Percentiles rank a stretch among this genome's conserved stretches.
phyloP scores from a whole-genome alignment of 192 early-diverging fungal species.

The Coemansia sp. region DNA sequence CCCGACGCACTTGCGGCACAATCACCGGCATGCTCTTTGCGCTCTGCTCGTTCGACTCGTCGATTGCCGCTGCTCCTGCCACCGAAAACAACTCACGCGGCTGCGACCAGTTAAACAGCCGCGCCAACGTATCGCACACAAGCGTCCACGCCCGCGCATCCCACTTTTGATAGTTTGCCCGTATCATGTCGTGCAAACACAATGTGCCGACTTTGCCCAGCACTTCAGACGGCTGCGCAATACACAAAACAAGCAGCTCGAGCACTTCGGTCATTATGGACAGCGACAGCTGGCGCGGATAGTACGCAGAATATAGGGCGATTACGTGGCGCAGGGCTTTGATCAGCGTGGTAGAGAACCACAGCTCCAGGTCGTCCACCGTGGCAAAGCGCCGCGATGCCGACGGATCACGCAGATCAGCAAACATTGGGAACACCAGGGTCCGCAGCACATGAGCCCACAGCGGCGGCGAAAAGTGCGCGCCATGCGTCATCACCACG shows the following conservation, averaged over 20 bases:
- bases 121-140: conserved; percentile 66
- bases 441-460: conserved; percentile 83
- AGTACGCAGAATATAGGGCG: conserved; percentile 80
- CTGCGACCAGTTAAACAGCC: conserved; percentile 80
- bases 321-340: conserved; percentile 87
- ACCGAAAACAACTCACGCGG: conserved; percentile 59
- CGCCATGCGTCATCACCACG: conserved; percentile 74
- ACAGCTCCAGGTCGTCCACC: conserved; percentile 85
- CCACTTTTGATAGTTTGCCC: conserved; percentile 73
- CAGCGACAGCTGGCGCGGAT: conserved; percentile 60
- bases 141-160: conserved; percentile 71
- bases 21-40: conserved; percentile 14
- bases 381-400: conserved; percentile 64
- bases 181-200: conserved; percentile 87
- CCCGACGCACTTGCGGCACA: conserved; percentile 13
- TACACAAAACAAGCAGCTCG: conserved; percentile 78
- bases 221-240: conserved; percentile 91
- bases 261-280: conserved; percentile 78
- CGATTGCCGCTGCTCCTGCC: conserved; percentile 33
- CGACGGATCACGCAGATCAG: conserved; percentile 67
- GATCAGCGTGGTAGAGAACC: conserved; percentile 93
- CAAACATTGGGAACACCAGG: conserved; percentile 89
- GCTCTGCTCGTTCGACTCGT: conserved; percentile 8
- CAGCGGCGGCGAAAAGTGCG: conserved; percentile 68
- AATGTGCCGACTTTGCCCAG: conserved; percentile 85